Percentiles rank a stretch among this genome's conserved stretches.
phyloP scores from a whole-genome alignment of 2,329 filamentous ascomycete species.

The Colletotrichum liriopes region DNA sequence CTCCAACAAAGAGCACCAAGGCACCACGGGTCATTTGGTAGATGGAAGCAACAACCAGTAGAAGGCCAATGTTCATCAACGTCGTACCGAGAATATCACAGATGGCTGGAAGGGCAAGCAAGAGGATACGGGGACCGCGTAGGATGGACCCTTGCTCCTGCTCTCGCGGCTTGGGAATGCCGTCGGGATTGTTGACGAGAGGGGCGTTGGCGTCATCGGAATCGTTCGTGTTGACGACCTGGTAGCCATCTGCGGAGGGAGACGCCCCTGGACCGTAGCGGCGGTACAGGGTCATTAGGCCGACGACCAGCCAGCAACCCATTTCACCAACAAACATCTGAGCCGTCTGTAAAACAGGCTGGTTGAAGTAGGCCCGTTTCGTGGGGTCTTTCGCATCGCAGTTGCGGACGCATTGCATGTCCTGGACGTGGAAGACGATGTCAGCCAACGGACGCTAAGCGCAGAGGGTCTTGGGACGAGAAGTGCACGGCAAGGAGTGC shows the following conservation, averaged over 20 bases:
- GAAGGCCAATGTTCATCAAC: slow-evolving; percentile 94
- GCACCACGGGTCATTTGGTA: slow-evolving; percentile 99
- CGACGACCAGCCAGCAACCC: slow-evolving; percentile 95
- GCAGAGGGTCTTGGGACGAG: not conserved
- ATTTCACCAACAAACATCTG: slow-evolving; percentile 99
- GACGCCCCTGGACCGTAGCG: slow-evolving; percentile 64
- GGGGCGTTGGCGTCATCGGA: slow-evolving; percentile 61
- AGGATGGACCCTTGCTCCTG: slow-evolving; percentile 72
- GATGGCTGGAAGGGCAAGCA: slow-evolving; percentile 88
- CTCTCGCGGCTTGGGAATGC: slow-evolving; percentile 64
- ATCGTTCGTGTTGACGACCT: slow-evolving; percentile 69
- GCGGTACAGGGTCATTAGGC: slow-evolving; percentile 76
- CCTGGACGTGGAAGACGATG: slow-evolving; percentile 63
- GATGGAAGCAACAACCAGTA: slow-evolving; percentile 95
- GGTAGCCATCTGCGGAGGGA: slow-evolving; percentile 72
- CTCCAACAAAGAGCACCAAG: slow-evolving; percentile 92
- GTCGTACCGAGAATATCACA: slow-evolving; percentile 97
- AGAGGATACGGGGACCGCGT: slow-evolving; percentile 77
- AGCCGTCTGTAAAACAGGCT: slow-evolving; percentile 94
- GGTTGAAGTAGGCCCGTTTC: slow-evolving; percentile 84
- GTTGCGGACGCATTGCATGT: slow-evolving; percentile 96
- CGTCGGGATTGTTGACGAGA: slow-evolving; percentile 59
- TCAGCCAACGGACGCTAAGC: not conserved
- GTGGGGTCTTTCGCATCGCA: slow-evolving; percentile 80
- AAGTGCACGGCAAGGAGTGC: not conserved